Percentiles rank a stretch among this genome's conserved stretches.
These are phyloP conservation scores for Leavenworthia alabamica DNA, from an alignment of 345 rosid species.

Conservation along the genomic window DNA sequence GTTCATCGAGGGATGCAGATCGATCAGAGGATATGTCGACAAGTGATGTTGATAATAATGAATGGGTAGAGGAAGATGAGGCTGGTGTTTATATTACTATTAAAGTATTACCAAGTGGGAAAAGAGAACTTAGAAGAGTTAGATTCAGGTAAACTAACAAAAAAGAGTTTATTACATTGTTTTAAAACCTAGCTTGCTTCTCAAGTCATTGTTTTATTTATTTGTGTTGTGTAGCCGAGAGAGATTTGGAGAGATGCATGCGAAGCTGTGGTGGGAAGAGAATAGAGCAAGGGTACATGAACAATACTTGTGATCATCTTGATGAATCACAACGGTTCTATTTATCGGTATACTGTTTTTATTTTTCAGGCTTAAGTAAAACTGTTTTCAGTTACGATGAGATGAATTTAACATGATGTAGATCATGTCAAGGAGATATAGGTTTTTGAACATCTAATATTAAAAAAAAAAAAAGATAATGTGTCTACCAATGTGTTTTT, in stretches of 20 bases:
- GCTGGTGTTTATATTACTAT: constrained; percentile 97
- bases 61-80: constrained; percentile 96
- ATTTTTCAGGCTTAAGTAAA: constrained; percentile 14
- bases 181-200: not conserved
- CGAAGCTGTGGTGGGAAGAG: constrained; percentile 98
- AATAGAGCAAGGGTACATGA: constrained; percentile 90
- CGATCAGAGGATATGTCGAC: constrained; percentile 71
- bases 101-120: constrained; percentile 66
- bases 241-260: constrained; percentile 92
- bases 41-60: constrained; percentile 79
- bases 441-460: too few relatives aligned
- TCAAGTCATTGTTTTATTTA: not conserved
- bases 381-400: too few relatives aligned
- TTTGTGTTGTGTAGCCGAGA: constrained; percentile 63
- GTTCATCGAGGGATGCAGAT: constrained; percentile 91
- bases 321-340: constrained; percentile 13
- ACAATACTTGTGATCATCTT: constrained; percentile 60
- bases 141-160: constrained; percentile 98
- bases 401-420: too few relatives aligned
- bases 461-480: not conserved
- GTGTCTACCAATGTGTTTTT: not conserved
- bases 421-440: too few relatives aligned
- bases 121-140: constrained; percentile 92
- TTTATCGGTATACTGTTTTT: constrained; percentile 16
- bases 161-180: constrained; percentile 4